Conservation (phyloP, 371 early-diverging fungal species). For the Mucor irregularis region DNA sequence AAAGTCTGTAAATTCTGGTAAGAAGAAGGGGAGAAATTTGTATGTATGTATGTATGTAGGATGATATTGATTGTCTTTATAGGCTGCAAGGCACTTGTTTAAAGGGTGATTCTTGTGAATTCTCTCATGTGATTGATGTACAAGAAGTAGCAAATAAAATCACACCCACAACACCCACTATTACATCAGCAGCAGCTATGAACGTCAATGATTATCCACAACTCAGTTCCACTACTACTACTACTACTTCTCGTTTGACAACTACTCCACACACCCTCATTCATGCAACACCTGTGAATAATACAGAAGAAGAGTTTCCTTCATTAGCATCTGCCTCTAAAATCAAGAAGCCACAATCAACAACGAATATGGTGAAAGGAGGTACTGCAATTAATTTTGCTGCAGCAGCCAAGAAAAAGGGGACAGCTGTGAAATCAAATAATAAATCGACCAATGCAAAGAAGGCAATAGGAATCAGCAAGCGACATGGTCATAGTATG, state of each 20-base stretch:
- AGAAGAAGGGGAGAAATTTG: neutral
- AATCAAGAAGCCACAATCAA: conserved; percentile 9
- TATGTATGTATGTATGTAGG: neutral
- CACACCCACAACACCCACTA: neutral
- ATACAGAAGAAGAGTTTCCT: conserved; percentile 46
- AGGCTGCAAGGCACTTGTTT: conserved; percentile 70
- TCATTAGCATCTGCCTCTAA: conserved; percentile 31
- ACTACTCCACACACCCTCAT: too few relatives aligned
- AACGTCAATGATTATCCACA: conserved; percentile 36
- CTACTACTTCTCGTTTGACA: neutral
- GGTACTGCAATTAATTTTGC: conserved; percentile 33
- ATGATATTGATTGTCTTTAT: neutral
- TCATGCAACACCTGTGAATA: too few relatives aligned
- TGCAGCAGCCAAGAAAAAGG: conserved; percentile 35
- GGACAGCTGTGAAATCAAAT: conserved; percentile 6
- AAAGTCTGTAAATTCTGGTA: conserved; percentile 79
- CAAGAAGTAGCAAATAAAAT: conserved; percentile 43
- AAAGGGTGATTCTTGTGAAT: conserved; percentile 72
- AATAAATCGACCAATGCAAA: too few relatives aligned
- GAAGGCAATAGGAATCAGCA: too few relatives aligned
- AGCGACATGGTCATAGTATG: too few relatives aligned
- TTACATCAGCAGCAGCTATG: conserved; percentile 3
- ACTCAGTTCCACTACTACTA: conserved; percentile 4
- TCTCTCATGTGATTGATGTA: conserved; percentile 57
- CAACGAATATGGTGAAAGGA: neutral